Evolutionary conservation across 2,329 filamentous ascomycete genomes (phyloP).

Genomic region (Hypoxylon sp.): DNA sequence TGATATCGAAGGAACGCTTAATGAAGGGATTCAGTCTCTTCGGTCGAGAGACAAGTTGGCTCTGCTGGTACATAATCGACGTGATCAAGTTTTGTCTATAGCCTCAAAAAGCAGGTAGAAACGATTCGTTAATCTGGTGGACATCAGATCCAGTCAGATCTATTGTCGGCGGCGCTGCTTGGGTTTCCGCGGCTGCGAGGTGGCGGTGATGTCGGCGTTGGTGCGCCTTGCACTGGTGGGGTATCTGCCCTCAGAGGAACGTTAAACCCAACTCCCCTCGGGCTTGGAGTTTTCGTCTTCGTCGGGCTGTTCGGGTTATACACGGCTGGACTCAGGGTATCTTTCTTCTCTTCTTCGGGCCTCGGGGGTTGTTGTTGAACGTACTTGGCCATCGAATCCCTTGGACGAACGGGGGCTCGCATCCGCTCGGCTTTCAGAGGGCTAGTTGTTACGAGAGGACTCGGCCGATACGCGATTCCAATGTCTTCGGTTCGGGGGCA

Average conservation of each 20-base stretch:
- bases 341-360: conserved; percentile 46
- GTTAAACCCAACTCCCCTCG: conserved; percentile 58
- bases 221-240: conserved; percentile 34
- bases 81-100: conserved; percentile 26
- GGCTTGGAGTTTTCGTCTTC: conserved; percentile 57
- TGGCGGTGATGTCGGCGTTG: conserved; percentile 14
- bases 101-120: conserved; percentile 18
- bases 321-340: conserved; percentile 63
- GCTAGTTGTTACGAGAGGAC: conserved; percentile 46
- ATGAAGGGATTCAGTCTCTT: conserved; percentile 28
- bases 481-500: conserved; percentile 47
- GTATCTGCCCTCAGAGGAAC: conserved; percentile 47
- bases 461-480: conserved; percentile 45
- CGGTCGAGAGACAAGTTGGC: conserved; percentile 18
- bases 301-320: conserved; percentile 60
- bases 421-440: conserved; percentile 40
- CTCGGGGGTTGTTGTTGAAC: conserved; percentile 55
- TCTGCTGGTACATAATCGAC: conserved; percentile 33
- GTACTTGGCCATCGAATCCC: conserved; percentile 43
- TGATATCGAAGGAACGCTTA: conserved; percentile 33
- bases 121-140: conserved; percentile 1
- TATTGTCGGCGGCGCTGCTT: conserved; percentile 32
- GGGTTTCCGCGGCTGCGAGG: conserved; percentile 43
- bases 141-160: conserved; percentile 48
- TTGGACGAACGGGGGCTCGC: conserved; percentile 35